Percentiles rank a stretch among this genome's conserved stretches.
phyloP scores from a whole-genome alignment of 139 green algal genomes.

The Trebouxia sp. region DNA sequence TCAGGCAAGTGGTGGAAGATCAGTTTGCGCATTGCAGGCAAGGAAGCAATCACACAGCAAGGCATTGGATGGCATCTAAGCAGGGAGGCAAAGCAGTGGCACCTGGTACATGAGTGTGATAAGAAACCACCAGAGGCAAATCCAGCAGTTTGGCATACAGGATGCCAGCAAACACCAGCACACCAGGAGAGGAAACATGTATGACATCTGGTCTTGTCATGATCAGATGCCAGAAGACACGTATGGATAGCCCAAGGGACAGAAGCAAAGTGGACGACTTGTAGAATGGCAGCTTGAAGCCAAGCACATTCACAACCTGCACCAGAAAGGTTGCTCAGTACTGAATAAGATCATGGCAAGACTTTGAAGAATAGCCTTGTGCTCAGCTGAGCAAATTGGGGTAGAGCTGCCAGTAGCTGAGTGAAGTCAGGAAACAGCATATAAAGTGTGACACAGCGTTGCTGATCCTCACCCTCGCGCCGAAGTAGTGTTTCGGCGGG shows the following conservation, averaged over 20 bases:
- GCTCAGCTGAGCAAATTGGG: background rate
- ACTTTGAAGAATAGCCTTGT: background rate
- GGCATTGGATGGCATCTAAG: background rate
- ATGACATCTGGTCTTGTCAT: slow-evolving; percentile 24
- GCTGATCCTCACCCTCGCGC: slow-evolving; percentile 68
- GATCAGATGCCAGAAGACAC: slow-evolving; percentile 59
- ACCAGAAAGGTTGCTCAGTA: background rate
- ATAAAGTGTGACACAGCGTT: background rate
- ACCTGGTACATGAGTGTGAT: slow-evolving; percentile 97
- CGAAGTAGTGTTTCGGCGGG: slow-evolving; percentile 73
- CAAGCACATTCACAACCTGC: slow-evolving; percentile 66
- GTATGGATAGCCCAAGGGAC: slow-evolving; percentile 65
- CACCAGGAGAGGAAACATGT: slow-evolving; percentile 34
- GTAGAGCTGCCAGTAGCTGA: background rate
- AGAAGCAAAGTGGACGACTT: slow-evolving; percentile 72
- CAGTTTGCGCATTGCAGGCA: background rate
- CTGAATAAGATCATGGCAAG: background rate
- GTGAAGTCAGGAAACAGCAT: background rate
- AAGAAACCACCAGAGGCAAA: slow-evolving; percentile 90
- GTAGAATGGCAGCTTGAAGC: slow-evolving; percentile 78
- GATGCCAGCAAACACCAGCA: slow-evolving; percentile 85
- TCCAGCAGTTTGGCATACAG: slow-evolving; percentile 89
- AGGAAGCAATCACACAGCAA: background rate
- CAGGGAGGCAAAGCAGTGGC: background rate
- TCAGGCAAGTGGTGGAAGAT: background rate